A percentile compares a stretch with the other conserved stretches of the same genome.
Conservation (phyloP, 2,329 filamentous ascomycete genomes). For the Diaporthe helianthi region DNA sequence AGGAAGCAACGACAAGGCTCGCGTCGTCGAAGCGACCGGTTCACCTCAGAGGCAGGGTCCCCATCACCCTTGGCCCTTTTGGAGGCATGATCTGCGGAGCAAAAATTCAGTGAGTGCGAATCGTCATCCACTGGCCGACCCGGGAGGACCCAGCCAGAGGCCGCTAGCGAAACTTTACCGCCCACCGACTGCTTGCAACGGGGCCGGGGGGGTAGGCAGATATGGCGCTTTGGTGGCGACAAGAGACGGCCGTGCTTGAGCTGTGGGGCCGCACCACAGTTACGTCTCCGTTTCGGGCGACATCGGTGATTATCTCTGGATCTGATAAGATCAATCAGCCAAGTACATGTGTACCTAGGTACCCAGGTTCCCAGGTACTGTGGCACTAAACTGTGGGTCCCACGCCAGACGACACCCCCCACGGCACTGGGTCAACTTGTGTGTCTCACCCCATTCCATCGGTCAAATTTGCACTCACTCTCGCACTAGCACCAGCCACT, state of each 20-base stretch:
- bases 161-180: slow-evolving; percentile 30
- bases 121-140: slow-evolving; percentile 29
- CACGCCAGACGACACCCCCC: background rate
- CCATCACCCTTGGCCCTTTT: background rate
- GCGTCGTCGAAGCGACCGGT: background rate
- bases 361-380: no score
- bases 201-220: slow-evolving; percentile 3
- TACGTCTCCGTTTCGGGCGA: slow-evolving; percentile 42
- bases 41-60: background rate
- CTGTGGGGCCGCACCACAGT: slow-evolving; percentile 30
- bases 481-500: background rate
- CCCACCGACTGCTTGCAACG: slow-evolving; percentile 15
- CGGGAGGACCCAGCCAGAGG: slow-evolving; percentile 19
- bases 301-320: slow-evolving; percentile 59
- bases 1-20: slow-evolving; percentile 11
- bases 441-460: slow-evolving; percentile 16
- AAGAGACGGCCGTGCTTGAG: slow-evolving; percentile 32
- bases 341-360: no score
- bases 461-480: background rate
- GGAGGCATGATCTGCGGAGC: slow-evolving; percentile 22
- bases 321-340: slow-evolving; percentile 59
- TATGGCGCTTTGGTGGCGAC: slow-evolving; percentile 26
- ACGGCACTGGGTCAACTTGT: no score
- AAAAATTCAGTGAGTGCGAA: slow-evolving; percentile 22
- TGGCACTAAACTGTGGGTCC: slow-evolving; percentile 33